Percentiles rank a stretch among this genome's conserved stretches.
phyloP scores from a whole-genome alignment of 768 basidiomycete genomes.

The Pisolithus marmoratus region DNA sequence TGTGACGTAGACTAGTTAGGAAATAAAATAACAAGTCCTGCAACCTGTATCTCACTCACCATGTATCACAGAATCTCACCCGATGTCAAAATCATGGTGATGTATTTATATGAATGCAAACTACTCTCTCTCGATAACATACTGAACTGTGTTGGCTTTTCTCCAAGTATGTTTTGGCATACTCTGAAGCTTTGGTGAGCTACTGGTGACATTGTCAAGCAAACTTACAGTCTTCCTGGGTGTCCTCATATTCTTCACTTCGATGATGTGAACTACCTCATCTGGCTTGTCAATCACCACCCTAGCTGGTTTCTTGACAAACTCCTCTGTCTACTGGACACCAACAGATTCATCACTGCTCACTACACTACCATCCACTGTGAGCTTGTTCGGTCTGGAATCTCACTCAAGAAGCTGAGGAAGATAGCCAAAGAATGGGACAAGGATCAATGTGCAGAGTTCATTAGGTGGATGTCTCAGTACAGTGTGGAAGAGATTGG shows the following conservation, averaged over 20 bases:
- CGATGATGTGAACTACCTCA: not conserved
- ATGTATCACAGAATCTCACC: not conserved
- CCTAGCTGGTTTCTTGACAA: not conserved
- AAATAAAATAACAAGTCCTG: not conserved
- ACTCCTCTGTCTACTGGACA: not conserved
- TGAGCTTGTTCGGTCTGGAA: conserved; percentile 4
- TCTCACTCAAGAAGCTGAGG: conserved; percentile 27
- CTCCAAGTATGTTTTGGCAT: not conserved
- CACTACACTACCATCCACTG: conserved; percentile 1
- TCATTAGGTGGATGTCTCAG: conserved; percentile 6
- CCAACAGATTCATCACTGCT: not conserved
- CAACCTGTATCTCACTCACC: not conserved
- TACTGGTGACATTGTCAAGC: not conserved
- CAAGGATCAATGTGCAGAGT: conserved; percentile 20
- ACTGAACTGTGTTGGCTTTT: not conserved
- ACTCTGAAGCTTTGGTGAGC: not conserved
- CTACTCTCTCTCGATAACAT: not conserved
- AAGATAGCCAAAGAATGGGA: conserved; percentile 29
- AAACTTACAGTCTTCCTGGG: not conserved
- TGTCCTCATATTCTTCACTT: not conserved
- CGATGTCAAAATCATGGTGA: not conserved
- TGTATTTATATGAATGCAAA: not conserved
- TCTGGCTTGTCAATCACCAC: not conserved
- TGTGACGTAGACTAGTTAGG: not conserved
- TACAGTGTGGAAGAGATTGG: not conserved